Base-by-base conservation (phyloP, 179 eudicot genomes). In the Spergularia azorica region DNA sequence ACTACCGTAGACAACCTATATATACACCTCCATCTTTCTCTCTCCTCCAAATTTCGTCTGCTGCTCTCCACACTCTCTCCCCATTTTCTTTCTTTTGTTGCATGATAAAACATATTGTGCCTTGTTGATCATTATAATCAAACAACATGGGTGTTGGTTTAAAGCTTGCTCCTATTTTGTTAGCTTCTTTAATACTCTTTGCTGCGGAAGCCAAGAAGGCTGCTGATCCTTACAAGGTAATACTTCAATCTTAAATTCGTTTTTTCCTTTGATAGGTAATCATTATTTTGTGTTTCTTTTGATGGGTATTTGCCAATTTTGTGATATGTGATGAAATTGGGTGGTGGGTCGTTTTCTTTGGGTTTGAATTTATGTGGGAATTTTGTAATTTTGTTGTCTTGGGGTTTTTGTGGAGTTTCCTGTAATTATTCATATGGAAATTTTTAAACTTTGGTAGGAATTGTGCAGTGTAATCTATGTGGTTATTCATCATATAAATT, bases 221-320 rank as follows among this genome's bases (percentile, higher is more conserved):
- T 63, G 65, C 75, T 77, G 95, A 93, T 74, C 98, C 88, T 20
- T 91, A 93, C 55, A 90, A 93, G 98, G 98, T 54, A 70, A 15
- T 9, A 52, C 14, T 7, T 64, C 15, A 18, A 20, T 15, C 36
- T 72, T 69, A 12, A 0, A 52, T 52, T 51, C 13, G 32, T 46
- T 16, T 15, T 9, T 68, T 21, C 1, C 26, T 70, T 43, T 43
- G 14, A 41, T 20, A 57, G 58, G 56, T 0, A 14, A 4, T 48
- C 1, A 7, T 0, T 9, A 18, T 3, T 59, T 76, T 68, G 63
- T 36, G 36, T 14, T 17, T 8, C 26, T 36, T n/a, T n/a, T 15
- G 8, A n/a, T 67, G 59, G 58, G 46, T 43, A 56, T 10, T 39
- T 1, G 48, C 14, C 21, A 32, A 38, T 54, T 55, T 43, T 17